Conservation (phyloP, 23 red algal genomes). For the Gracilaria gracilis region DNA sequence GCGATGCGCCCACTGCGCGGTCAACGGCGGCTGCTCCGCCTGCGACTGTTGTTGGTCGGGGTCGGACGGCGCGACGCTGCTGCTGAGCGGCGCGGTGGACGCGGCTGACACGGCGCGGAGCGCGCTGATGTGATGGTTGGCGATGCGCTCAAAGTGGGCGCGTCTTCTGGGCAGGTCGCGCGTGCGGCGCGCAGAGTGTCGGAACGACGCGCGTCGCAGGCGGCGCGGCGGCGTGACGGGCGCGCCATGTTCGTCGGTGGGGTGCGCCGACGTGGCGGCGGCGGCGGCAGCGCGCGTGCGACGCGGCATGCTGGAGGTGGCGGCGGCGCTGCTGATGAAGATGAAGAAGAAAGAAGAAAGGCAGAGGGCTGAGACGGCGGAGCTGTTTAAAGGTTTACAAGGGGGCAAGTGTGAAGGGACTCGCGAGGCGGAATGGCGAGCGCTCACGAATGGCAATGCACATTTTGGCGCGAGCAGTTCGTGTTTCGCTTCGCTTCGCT, state of each 20-base stretch:
- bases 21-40: neutral
- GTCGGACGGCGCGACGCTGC: neutral
- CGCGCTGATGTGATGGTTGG: constrained; percentile 40
- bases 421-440: no score
- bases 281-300: neutral
- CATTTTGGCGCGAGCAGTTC: no score
- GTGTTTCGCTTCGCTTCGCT: no score
- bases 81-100: neutral
- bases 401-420: no score
- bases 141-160: constrained; percentile 57
- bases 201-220: constrained; percentile 44
- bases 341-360: no score
- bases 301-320: neutral
- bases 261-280: neutral
- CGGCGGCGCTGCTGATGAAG: no score
- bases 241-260: neutral
- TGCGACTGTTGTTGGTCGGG: neutral
- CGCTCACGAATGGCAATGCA: no score
- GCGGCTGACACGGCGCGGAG: neutral
- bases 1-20: constrained; percentile 15
- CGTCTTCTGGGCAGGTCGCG: constrained; percentile 34
- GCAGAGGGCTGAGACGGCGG: no score
- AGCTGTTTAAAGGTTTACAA: no score
- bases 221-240: constrained; percentile 43
- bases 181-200: constrained; percentile 4